A percentile compares a stretch with the other conserved stretches of the same genome.
These are phyloP conservation scores for Microdochium nivale DNA, from an alignment of 2,329 filamentous ascomycete species.

Conservation along the genomic window DNA sequence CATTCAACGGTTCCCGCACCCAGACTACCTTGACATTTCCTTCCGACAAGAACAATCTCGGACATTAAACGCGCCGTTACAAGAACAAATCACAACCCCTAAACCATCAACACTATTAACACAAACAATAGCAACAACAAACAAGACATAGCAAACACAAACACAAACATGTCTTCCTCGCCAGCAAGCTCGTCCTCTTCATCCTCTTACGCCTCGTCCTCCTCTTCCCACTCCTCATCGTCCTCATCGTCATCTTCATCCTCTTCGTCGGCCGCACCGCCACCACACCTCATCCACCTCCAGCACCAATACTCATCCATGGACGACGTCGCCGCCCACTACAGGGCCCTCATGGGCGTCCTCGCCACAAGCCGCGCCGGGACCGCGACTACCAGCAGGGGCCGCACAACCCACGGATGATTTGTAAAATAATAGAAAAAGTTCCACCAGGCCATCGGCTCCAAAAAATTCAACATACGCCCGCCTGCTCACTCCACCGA, in stretches of 20 bases:
- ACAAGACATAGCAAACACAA: not conserved
- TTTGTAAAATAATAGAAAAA: too few relatives aligned
- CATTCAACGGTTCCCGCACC: too few relatives aligned
- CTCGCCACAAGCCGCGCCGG: too few relatives aligned
- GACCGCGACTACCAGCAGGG: constrained; percentile 10
- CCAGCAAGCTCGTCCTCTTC: not conserved
- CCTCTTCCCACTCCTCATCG: not conserved
- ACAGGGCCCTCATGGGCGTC: constrained; percentile 14
- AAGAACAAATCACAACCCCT: too few relatives aligned
- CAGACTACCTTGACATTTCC: too few relatives aligned
- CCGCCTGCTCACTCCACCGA: too few relatives aligned
- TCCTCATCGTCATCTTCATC: not conserved
- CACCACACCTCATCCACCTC: not conserved
- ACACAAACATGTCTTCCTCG: not conserved
- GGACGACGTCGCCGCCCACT: constrained; percentile 9
- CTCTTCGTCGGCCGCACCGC: not conserved
- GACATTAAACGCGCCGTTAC: too few relatives aligned
- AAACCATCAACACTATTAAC: too few relatives aligned
- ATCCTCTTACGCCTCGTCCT: not conserved
- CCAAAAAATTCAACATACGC: too few relatives aligned
- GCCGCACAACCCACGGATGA: too few relatives aligned
- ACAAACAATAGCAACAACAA: not conserved
- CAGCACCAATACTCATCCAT: not conserved
- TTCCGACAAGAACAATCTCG: too few relatives aligned
- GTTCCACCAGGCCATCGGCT: too few relatives aligned